Conservation (phyloP, 2,329 filamentous ascomycete genomes). For the Clonostachys rhizophaga region DNA sequence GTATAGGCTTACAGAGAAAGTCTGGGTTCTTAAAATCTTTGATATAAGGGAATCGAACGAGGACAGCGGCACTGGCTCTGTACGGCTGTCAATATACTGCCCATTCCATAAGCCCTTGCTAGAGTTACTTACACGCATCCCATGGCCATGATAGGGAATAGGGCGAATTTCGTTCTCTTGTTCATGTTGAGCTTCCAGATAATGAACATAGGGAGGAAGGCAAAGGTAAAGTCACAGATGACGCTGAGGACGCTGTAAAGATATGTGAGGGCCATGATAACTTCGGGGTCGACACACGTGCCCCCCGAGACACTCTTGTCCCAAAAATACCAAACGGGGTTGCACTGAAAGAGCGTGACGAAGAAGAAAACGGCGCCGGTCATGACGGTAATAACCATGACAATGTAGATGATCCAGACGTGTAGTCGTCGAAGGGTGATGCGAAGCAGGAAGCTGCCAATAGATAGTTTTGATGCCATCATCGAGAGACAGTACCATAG, state of each 20-base stretch:
- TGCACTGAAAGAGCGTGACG: slow-evolving; percentile 32
- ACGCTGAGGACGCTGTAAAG: slow-evolving; percentile 44
- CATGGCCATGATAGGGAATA: slow-evolving; percentile 48
- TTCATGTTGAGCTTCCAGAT: slow-evolving; percentile 52
- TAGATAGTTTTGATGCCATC: slow-evolving; percentile 33
- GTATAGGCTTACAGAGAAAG: slow-evolving; percentile 31
- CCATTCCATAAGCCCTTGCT: background rate
- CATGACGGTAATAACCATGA: slow-evolving; percentile 25
- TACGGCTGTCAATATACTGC: slow-evolving; percentile 5
- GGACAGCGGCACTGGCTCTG: slow-evolving; percentile 37
- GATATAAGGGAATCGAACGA: slow-evolving; percentile 32
- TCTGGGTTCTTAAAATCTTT: slow-evolving; percentile 29
- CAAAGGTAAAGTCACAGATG: slow-evolving; percentile 45
- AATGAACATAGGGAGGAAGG: slow-evolving; percentile 46
- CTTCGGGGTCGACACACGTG: slow-evolving; percentile 27
- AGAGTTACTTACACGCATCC: slow-evolving; percentile 40
- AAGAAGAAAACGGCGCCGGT: slow-evolving; percentile 34
- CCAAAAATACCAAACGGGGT: slow-evolving; percentile 34
- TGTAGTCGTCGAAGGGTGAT: slow-evolving; percentile 26
- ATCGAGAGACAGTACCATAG: slow-evolving; percentile 27
- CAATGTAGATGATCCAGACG: slow-evolving; percentile 25
- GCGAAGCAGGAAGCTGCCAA: slow-evolving; percentile 34
- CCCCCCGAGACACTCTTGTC: slow-evolving; percentile 23
- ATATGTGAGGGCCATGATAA: slow-evolving; percentile 47
- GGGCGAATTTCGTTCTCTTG: slow-evolving; percentile 39